Conservation (phyloP, 768 basidiomycete species). For the Boletus speciosus region DNA sequence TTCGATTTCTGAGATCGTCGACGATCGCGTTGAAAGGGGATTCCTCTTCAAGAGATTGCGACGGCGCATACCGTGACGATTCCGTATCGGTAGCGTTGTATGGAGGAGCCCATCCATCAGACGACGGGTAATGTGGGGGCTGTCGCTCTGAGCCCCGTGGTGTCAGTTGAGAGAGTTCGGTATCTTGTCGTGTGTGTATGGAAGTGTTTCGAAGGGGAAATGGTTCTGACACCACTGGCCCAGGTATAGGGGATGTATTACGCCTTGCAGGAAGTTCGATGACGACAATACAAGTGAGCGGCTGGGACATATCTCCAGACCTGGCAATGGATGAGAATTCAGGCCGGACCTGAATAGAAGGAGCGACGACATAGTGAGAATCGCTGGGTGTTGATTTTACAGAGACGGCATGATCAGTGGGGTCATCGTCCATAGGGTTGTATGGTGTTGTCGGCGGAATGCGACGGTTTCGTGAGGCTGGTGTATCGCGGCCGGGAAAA, state of each 20-base stretch:
- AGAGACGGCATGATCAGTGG: constrained; percentile 58
- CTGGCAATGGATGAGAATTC: constrained; percentile 85
- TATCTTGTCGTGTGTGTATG: constrained; percentile 21
- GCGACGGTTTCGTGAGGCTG: constrained; percentile 34
- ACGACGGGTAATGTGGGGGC: constrained; percentile 10
- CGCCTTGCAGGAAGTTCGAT: constrained; percentile 88
- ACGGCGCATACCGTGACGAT: constrained; percentile 28
- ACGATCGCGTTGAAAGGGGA: constrained; percentile 82
- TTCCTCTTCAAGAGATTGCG: constrained; percentile 47
- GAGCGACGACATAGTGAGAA: constrained; percentile 77
- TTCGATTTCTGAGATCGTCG: constrained; percentile 83
- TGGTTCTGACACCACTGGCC: constrained; percentile 49
- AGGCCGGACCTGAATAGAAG: constrained; percentile 89
- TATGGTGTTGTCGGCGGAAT: constrained; percentile 29
- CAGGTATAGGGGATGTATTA: constrained; percentile 46
- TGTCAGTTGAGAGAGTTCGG: constrained; percentile 13
- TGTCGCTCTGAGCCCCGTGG: constrained; percentile 16
- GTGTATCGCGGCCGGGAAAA: constrained; percentile 68
- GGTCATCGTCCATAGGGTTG: constrained; percentile 85
- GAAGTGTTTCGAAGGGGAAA: constrained; percentile 34
- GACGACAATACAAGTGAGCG: constrained; percentile 89
- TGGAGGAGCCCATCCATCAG: constrained; percentile 27
- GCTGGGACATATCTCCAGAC: constrained; percentile 66
- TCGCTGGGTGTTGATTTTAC: constrained; percentile 47
- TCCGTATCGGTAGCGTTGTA: constrained; percentile 30